These are phyloP conservation scores for Populus nigra DNA, from an alignment of 345 rosid species.

Conservation along the genomic window DNA sequence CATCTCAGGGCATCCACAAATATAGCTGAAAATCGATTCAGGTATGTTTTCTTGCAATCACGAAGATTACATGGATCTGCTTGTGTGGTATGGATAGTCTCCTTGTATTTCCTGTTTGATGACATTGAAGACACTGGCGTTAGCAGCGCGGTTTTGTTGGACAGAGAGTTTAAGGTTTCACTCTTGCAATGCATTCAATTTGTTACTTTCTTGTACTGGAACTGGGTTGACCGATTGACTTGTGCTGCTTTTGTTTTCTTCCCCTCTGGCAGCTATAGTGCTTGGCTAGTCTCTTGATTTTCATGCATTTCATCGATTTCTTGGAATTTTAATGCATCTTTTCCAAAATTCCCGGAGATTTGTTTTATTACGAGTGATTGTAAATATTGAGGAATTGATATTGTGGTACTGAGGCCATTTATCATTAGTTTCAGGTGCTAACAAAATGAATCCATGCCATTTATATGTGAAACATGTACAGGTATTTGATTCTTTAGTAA, in stretches of 20 bases:
- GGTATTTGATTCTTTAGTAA: conserved; percentile 3
- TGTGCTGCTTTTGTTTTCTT: neutral
- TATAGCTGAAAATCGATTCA: conserved; percentile 72
- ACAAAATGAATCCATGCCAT: neutral
- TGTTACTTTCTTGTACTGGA: neutral
- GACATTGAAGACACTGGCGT: neutral
- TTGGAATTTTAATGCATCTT: neutral
- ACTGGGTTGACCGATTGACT: neutral
- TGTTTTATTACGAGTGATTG: neutral
- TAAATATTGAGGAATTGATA: neutral
- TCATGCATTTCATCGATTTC: neutral
- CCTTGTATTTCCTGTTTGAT: neutral
- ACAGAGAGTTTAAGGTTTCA: neutral
- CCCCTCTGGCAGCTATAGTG: neutral
- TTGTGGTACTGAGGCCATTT: neutral
- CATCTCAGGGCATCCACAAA: conserved; percentile 42
- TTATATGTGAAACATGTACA: neutral
- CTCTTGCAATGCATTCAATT: neutral
- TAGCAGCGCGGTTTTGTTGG: neutral
- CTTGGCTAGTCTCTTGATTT: neutral
- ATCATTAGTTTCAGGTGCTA: neutral
- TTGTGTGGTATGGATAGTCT: neutral
- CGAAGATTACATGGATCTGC: neutral
- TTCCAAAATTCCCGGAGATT: neutral
- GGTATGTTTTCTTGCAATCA: conserved; percentile 40